Evolutionary conservation across 1,284 basidiomycete genomes (phyloP).

Genomic region (Rhodotorula sp.): DNA sequence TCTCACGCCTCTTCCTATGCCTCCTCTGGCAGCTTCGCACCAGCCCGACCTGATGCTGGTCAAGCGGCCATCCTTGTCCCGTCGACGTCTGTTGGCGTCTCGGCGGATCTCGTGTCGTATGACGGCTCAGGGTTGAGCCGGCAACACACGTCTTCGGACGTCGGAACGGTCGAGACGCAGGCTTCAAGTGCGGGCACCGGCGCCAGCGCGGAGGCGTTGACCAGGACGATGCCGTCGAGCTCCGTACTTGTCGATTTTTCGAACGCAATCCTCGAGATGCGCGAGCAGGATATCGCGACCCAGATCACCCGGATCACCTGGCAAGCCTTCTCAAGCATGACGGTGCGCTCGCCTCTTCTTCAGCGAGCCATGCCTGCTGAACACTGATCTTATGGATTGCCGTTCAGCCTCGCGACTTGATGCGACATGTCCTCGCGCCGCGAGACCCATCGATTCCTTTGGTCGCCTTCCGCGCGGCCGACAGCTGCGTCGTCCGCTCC

Average conservation of each 20-base stretch:
- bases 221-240: background rate
- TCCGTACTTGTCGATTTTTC: constrained; percentile 29
- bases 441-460: constrained; percentile 42
- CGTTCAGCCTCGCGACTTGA: constrained; percentile 44
- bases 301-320: constrained; percentile 46
- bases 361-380: background rate
- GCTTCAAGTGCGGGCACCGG: background rate
- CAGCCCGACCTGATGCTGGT: no score
- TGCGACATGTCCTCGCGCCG: constrained; percentile 46
- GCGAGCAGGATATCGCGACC: constrained; percentile 40
- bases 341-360: constrained; percentile 13
- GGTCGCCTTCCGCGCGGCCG: constrained; percentile 35
- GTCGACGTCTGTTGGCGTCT: no score
- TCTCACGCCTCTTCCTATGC: no score
- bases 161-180: background rate
- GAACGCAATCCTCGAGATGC: constrained; percentile 35
- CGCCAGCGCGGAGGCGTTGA: background rate
- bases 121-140: no score
- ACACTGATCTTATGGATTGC: background rate
- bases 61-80: no score
- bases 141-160: no score
- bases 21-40: no score
- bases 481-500: constrained; percentile 41
- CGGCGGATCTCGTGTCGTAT: no score
- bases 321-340: constrained; percentile 42